Base-by-base conservation (phyloP, 176 grass and related monocot species). In the Echinochloa phyllopogon region DNA sequence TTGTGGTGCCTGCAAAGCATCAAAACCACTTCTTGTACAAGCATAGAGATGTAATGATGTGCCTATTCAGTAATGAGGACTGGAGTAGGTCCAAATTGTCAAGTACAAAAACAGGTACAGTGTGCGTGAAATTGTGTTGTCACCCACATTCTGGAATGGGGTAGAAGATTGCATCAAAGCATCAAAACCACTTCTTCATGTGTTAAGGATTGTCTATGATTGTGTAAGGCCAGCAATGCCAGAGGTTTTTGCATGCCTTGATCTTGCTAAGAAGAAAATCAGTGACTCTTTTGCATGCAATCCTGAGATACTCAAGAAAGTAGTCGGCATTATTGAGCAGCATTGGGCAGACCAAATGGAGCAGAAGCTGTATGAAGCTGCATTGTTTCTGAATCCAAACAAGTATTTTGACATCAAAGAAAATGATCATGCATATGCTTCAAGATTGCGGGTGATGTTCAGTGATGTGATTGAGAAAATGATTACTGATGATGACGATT, bases 181-280 rank as follows among this genome's bases (percentile, higher is more conserved):
- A 20, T 74, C 71, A 74, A 48, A 33, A 52, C 71, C 71, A 37
- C 29, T 74, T 53, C 71, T 74, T 74, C 15, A 18, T 52, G 6
- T 53, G 15, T 51, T 74, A 15, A 74, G 47, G 48, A 74, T 74
- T 7, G 71, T 74, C 47, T 74, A 74, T 52, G 71, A 29, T 74
- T 25, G 25, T 74, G 48, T 53, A 15, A 74, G 24, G 50, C 71
- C 71, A 53, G 17, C 16, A 74, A 53, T 53, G 16, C 16, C n/a
- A 12, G 71, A 74, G 47, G 27, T 74, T 29, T 74, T 74, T 8
- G 29, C 48, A 37, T 24, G 33, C 51, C 47, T 74, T 6, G 71
- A 74, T 74, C 71, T 74, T 53, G 71, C 48, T 53, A 74, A 74
- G 71, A 74, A 53, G 27, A 74, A 74, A 53, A 74, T 74, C 48